Base-by-base conservation (phyloP, 2,329 filamentous ascomycete species). In the Scedosporium aurantiacum region DNA sequence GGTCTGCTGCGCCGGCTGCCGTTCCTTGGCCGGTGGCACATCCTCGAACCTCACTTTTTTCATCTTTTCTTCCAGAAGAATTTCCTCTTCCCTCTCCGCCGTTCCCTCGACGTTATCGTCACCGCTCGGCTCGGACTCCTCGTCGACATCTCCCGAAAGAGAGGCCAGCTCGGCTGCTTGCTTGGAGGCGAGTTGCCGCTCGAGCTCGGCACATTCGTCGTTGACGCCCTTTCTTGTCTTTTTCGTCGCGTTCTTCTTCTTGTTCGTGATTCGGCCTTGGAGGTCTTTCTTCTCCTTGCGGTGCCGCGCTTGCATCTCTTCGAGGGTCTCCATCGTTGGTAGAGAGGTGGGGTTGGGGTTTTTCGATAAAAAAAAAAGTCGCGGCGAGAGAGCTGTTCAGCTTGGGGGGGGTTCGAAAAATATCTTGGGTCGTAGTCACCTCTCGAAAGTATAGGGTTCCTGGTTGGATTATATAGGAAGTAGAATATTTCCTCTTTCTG, bases 181-280 rank as follows among this genome's bases (percentile, higher is more conserved):
- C 65, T 81, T 79, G 68, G 89, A 86, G 64, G 83, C 84, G 50
- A 90, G 70, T 61, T 83, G 75, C 6, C 82, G 77, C 72, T 93
- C 89, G 65, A 91, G 77, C 60, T 82, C 79, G 63, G 87, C 87
- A 66, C 90, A 91, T 70, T 93, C 89, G 60, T 88, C 80, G 47
- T 88, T 90, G 69, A 93, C 79, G 28, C 87, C 86, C 71, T 88
- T 90, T 69, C 78, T 84, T 67, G 81, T 92, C 84, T 85, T 91
- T 76, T 97, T 99, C 56, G 88, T 95, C 16, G 94, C 92, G 67
- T 89, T 88, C 79, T 97, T 97, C 80, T 97, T 99, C 81, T 97
- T 97, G 75, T 88, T 91, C 4, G 90, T 97, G 69, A 95, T 86
- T 63, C 88, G 86, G 58, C 85, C 82, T 72, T 96, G 90, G 27